phyloP scores from a whole-genome alignment of 2,329 filamentous ascomycete species.

The Fusarium devonianum region DNA sequence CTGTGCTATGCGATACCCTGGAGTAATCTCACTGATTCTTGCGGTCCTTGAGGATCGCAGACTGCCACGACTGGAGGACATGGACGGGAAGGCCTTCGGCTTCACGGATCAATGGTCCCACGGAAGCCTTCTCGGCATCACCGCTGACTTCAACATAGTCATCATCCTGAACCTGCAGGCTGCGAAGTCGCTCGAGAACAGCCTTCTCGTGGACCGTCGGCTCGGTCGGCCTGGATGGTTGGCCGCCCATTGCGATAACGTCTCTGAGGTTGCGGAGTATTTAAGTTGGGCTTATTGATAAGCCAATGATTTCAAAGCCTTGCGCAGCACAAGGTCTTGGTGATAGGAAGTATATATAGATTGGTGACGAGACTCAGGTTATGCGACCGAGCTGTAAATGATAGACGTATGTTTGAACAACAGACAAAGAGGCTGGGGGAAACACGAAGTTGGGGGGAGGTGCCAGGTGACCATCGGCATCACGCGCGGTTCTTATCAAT shows the following conservation, averaged over 20 bases:
- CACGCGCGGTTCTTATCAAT: constrained; percentile 29
- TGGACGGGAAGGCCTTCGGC: constrained; percentile 59
- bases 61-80: constrained; percentile 65
- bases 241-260: constrained; percentile 51
- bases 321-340: too few relatives aligned
- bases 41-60: constrained; percentile 67
- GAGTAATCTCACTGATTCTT: constrained; percentile 63
- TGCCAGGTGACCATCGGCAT: constrained; percentile 7
- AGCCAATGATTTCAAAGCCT: too few relatives aligned
- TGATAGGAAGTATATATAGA: too few relatives aligned
- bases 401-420: too few relatives aligned
- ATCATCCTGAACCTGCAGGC: constrained; percentile 57
- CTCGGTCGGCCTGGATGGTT: constrained; percentile 50
- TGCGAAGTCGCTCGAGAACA: constrained; percentile 52
- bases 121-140: constrained; percentile 40
- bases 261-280: background rate
- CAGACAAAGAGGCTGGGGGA: too few relatives aligned
- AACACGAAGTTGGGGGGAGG: too few relatives aligned
- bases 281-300: background rate
- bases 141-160: constrained; percentile 61
- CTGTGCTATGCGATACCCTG: too few relatives aligned
- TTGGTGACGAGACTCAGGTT: too few relatives aligned
- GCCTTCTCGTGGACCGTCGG: constrained; percentile 52
- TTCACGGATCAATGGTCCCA: constrained; percentile 29
- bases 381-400: too few relatives aligned